A percentile compares a stretch with the other conserved stretches of the same genome.
phyloP scores from a whole-genome alignment of 495 filamentous ascomycete species.

The Aspergillus funiculosus region DNA sequence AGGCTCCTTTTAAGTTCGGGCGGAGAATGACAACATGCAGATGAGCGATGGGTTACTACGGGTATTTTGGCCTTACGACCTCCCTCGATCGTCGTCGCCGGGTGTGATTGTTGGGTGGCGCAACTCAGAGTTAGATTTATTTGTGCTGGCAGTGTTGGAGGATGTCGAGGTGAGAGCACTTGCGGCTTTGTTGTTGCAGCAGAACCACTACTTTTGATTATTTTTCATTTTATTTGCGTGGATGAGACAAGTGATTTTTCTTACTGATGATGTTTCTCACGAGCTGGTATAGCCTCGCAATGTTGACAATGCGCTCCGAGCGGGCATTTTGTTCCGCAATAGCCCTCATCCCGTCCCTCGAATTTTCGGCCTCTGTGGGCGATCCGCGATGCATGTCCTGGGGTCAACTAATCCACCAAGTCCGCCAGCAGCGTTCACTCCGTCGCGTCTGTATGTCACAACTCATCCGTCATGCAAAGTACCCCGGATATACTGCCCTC shows the following conservation, averaged over 20 bases:
- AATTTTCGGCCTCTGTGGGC: slow-evolving; percentile 79
- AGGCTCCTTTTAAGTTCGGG: slow-evolving; percentile 74
- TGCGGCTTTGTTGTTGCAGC: too few species aligned
- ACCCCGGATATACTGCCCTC: slow-evolving; percentile 68
- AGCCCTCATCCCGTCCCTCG: slow-evolving; percentile 73
- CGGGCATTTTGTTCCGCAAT: slow-evolving; percentile 76
- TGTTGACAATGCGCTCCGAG: slow-evolving; percentile 81
- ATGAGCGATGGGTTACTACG: slow-evolving; percentile 84
- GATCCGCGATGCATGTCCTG: slow-evolving; percentile 75
- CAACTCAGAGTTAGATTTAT: slow-evolving; percentile 84
- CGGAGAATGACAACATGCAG: slow-evolving; percentile 79
- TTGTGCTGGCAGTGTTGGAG: slow-evolving; percentile 83
- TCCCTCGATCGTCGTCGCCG: slow-evolving; percentile 59
- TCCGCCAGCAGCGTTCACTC: slow-evolving; percentile 50
- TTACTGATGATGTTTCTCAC: slow-evolving; percentile 10
- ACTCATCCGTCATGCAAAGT: slow-evolving; percentile 51
- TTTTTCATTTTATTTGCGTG: too few species aligned
- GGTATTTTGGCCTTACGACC: slow-evolving; percentile 95
- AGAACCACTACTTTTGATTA: too few species aligned
- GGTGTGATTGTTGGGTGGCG: slow-evolving; percentile 93
- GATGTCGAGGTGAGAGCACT: slow-evolving; percentile 68
- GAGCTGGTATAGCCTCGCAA: slow-evolving; percentile 51
- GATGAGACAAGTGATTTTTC: background rate
- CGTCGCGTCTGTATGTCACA: slow-evolving; percentile 64
- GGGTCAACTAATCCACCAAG: slow-evolving; percentile 64